phyloP scores from a whole-genome alignment of 805 yeast species.

The Brettanomyces custersianus region DNA sequence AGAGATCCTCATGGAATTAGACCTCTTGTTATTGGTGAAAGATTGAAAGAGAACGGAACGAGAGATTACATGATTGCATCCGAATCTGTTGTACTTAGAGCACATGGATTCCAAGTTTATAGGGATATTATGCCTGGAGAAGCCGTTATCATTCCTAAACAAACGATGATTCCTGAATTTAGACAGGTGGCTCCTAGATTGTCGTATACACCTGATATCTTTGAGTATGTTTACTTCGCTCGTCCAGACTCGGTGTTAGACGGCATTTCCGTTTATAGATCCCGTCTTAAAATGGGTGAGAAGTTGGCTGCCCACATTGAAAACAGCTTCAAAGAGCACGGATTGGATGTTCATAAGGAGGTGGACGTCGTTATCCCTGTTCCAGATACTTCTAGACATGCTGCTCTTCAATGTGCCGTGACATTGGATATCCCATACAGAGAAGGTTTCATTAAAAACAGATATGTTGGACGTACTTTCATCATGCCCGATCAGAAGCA shows the following conservation, averaged over 20 bases:
- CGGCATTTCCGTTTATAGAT: slow-evolving; percentile 92
- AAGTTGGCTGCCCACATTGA: slow-evolving; percentile 70
- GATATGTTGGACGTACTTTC: slow-evolving; percentile 95
- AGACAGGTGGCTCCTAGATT: slow-evolving; percentile 75
- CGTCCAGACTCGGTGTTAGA: slow-evolving; percentile 94
- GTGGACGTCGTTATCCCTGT: slow-evolving; percentile 97
- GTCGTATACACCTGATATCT: slow-evolving; percentile 87
- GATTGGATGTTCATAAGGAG: slow-evolving; percentile 37
- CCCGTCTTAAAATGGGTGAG: slow-evolving; percentile 90
- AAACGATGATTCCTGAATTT: slow-evolving; percentile 62
- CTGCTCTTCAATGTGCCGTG: slow-evolving; percentile 88
- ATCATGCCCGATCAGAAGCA: slow-evolving; percentile 98
- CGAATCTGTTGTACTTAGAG: slow-evolving; percentile 89
- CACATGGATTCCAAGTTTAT: slow-evolving; percentile 75
- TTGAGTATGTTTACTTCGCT: slow-evolving; percentile 96
- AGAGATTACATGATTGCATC: slow-evolving; percentile 91
- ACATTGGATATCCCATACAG: slow-evolving; percentile 75
- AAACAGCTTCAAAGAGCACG: slow-evolving; percentile 27
- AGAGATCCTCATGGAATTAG: slow-evolving; percentile 97
- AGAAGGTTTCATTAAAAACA: slow-evolving; percentile 94
- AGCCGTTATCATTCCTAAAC: slow-evolving; percentile 88
- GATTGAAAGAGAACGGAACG: slow-evolving; percentile 58
- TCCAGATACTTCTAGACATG: slow-evolving; percentile 95
- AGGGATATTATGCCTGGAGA: slow-evolving; percentile 91
- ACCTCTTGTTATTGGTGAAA: slow-evolving; percentile 81